These are phyloP conservation scores for Pontederia crassipes DNA, from an alignment of 176 grass and related monocot genomes.

Conservation along the genomic window DNA sequence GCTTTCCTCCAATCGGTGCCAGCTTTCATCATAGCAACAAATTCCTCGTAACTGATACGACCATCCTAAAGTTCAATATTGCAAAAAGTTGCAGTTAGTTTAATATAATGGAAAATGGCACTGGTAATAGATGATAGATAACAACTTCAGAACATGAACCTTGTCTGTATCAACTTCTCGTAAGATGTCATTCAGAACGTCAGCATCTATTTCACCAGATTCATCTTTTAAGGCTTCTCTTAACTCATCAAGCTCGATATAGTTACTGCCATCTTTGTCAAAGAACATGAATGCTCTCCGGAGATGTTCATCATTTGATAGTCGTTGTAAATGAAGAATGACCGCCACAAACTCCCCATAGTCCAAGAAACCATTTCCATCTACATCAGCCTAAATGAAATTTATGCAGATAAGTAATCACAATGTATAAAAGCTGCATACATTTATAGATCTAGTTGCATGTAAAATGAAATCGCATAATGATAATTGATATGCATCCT, in stretches of 20 bases:
- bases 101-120: not conserved
- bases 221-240: constrained; percentile 67
- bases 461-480: no score
- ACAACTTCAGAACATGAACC: constrained; percentile 17
- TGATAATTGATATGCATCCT: no score
- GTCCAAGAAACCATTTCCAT: constrained; percentile 89
- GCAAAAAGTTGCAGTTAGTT: not conserved
- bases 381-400: constrained; percentile 56
- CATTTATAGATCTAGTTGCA: not conserved
- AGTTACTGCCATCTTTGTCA: constrained; percentile 72
- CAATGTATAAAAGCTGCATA: not conserved
- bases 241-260: constrained; percentile 71
- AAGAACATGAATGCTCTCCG: constrained; percentile 91
- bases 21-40: constrained; percentile 88
- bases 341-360: constrained; percentile 90
- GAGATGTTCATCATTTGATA: constrained; percentile 91
- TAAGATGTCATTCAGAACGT: constrained; percentile 53
- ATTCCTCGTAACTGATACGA: constrained; percentile 65
- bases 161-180: constrained; percentile 74
- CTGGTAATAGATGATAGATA: not conserved
- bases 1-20: constrained; percentile 94
- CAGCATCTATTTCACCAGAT: constrained; percentile 40
- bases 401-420: not conserved
- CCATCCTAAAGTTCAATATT: constrained; percentile 40
- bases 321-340: constrained; percentile 79